phyloP scores from a whole-genome alignment of 208 protist species.

The Trypanosoma rangeli region DNA sequence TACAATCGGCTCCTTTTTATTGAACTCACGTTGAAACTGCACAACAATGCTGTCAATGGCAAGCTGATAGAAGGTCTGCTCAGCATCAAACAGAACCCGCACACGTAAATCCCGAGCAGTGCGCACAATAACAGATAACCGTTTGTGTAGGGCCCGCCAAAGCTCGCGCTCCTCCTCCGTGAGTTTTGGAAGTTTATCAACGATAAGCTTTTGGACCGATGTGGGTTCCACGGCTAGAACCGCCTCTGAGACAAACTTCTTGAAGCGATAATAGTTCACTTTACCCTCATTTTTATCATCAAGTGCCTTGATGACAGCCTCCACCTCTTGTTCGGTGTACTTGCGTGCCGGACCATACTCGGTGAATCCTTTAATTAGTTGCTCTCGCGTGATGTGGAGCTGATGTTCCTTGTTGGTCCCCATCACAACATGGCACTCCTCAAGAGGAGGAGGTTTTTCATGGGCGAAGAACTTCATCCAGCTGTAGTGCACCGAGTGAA shows the following conservation, averaged over 20 bases:
- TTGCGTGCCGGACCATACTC: conserved; percentile 29
- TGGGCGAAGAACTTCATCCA: conserved; percentile 81
- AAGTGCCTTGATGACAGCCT: conserved; percentile 55
- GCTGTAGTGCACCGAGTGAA: conserved; percentile 85
- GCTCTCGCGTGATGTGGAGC: conserved; percentile 59
- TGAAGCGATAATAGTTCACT: conserved; percentile 90
- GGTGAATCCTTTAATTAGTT: conserved; percentile 64
- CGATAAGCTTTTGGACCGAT: conserved; percentile 55
- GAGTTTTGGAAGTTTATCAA: conserved; percentile 64
- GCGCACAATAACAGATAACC: conserved; percentile 70
- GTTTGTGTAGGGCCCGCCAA: conserved; percentile 61
- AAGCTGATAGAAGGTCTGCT: conserved; percentile 97
- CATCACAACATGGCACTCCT: conserved; percentile 89
- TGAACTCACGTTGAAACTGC: conserved; percentile 89
- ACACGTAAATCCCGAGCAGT: conserved; percentile 73
- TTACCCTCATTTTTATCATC: conserved; percentile 71
- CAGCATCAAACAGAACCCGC: conserved; percentile 93
- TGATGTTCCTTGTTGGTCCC: conserved; percentile 64
- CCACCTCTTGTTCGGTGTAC: conserved; percentile 53
- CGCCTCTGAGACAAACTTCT: conserved; percentile 79
- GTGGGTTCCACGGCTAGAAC: conserved; percentile 60
- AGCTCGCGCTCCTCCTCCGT: conserved; percentile 73
- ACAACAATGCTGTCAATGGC: conserved; percentile 94
- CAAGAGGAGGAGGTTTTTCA: conserved; percentile 65
- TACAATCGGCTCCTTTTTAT: conserved; percentile 87